Base-by-base conservation (phyloP, 441 rosid genomes). In the Pelargonium exstipulatum region DNA sequence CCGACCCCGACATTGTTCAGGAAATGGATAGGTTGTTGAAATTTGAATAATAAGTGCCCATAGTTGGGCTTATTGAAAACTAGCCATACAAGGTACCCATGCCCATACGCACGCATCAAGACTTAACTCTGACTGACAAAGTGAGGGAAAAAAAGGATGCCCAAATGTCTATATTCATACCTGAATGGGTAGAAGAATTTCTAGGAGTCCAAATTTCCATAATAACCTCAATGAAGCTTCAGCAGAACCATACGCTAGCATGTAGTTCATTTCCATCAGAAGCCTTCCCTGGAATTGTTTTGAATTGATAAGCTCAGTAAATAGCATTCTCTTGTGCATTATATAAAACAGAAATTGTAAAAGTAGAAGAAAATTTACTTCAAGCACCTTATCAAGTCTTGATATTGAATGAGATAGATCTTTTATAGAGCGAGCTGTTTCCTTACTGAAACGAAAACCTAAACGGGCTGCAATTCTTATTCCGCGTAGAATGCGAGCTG, bases 401-500 rank as follows among this genome's bases (percentile, higher is more conserved):
- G 80, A 67, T 68, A 91, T 69, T 43, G 82, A 81, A 64, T 63
- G 40, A 26, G 96, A 82, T 46, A 87, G 80, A 37, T 79, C 76
- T 82, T 83, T 94, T 14, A 90, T 68, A 82, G 72, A 83, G 68
- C 82, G 85, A 77, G 98, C 87, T 58, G 92, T 90, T 75, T 95
- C 97, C 80, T 75, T 85, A 45, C 98, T 77, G 71, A 95, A 84
- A 32, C 79, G 80, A 75, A 92, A 95, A 69, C 85, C 93, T 80
- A 95, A 81, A 57, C 96, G 95, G 2, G 96, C 92, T 29, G 93
- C 90, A 68, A 95, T 69, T 84, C 98, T 90, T 72, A 90, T 75
- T 55, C 87, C 99, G 69, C 98, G 95, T 69, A 92, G 83, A 73
- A 95, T 95, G 57, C 97, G 87, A 81, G 99, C 99, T 95, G 87